Conservation (phyloP, 139 green algal species). For the Picochlorum costavermella region DNA sequence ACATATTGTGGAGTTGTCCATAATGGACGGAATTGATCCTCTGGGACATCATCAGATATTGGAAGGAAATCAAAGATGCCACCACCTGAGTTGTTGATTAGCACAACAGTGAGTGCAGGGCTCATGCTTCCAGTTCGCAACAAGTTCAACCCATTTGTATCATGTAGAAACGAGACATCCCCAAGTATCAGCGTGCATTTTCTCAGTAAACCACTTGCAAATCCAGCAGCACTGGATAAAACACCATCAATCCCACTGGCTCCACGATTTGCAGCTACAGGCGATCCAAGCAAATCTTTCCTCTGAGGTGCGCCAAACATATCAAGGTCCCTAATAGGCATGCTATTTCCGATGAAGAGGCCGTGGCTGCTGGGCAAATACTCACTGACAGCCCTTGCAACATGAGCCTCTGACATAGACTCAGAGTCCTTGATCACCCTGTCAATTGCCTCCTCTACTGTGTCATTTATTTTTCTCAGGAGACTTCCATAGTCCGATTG, state of each 20-base stretch:
- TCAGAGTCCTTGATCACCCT: conserved; percentile 19
- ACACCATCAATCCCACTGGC: conserved; percentile 97
- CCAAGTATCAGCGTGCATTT: conserved; percentile 84
- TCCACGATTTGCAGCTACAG: conserved; percentile 81
- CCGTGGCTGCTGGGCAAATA: conserved; percentile 42
- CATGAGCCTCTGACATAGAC: conserved; percentile 52
- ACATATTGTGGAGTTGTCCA: conserved; percentile 89
- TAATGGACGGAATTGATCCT: conserved; percentile 66
- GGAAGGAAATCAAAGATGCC: conserved; percentile 97
- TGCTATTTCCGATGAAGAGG: conserved; percentile 95
- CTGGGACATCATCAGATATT: conserved; percentile 57
- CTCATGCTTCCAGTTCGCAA: conserved; percentile 55
- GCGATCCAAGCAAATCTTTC: conserved; percentile 10
- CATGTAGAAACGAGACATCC: conserved; percentile 97
- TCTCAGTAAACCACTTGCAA: conserved; percentile 69
- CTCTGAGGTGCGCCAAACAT: conserved; percentile 63
- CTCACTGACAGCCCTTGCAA: conserved; percentile 44
- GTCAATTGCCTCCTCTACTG: conserved; percentile 28
- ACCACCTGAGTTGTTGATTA: conserved; percentile 94
- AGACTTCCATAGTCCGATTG: conserved; percentile 5
- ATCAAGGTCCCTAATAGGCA: conserved; percentile 97
- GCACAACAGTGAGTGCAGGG: conserved; percentile 81
- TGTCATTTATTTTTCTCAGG: conserved; percentile 34
- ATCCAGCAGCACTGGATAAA: conserved; percentile 81
- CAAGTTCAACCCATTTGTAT: conserved; percentile 89